Evolutionary conservation across 2,329 filamentous ascomycete genomes (phyloP).

Genomic region (Stachybotrys echinatus): DNA sequence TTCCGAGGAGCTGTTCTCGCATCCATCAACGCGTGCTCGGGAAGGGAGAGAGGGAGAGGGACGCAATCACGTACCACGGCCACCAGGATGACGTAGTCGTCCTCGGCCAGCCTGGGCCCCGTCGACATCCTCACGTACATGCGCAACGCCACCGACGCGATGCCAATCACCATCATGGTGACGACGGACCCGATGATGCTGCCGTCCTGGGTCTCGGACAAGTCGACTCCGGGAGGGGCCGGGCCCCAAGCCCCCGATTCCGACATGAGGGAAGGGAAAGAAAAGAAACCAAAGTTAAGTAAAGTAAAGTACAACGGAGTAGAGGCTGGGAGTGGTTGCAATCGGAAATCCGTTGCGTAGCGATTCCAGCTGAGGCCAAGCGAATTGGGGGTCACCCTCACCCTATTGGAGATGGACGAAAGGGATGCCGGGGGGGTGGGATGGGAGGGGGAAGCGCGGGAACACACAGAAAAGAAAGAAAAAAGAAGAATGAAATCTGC

Average conservation of each 20-base stretch:
- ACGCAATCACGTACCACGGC: not conserved
- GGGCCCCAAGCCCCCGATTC: not conserved
- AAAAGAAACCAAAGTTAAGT: not conserved
- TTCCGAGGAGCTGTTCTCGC: not conserved
- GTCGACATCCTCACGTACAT: not conserved
- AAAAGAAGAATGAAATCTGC: too few species aligned
- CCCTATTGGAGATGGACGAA: too few species aligned
- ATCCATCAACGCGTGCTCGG: too few species aligned
- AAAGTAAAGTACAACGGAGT: not conserved
- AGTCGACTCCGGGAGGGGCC: not conserved
- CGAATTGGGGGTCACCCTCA: too few species aligned
- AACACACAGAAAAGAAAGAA: too few species aligned
- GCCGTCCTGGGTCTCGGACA: not conserved
- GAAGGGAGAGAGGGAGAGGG: not conserved
- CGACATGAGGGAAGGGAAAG: not conserved
- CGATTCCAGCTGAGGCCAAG: too few species aligned
- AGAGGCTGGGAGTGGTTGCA: not conserved
- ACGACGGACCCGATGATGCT: not conserved
- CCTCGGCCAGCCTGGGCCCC: not conserved
- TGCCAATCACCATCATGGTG: not conserved
- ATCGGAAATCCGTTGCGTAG: too few species aligned
- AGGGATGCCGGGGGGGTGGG: too few species aligned
- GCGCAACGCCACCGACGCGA: not conserved
- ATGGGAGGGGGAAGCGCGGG: too few species aligned
- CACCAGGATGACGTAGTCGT: not conserved